These are phyloP conservation scores for Multifurca ochricompacta DNA, from an alignment of 768 basidiomycete species.

Conservation along the genomic window DNA sequence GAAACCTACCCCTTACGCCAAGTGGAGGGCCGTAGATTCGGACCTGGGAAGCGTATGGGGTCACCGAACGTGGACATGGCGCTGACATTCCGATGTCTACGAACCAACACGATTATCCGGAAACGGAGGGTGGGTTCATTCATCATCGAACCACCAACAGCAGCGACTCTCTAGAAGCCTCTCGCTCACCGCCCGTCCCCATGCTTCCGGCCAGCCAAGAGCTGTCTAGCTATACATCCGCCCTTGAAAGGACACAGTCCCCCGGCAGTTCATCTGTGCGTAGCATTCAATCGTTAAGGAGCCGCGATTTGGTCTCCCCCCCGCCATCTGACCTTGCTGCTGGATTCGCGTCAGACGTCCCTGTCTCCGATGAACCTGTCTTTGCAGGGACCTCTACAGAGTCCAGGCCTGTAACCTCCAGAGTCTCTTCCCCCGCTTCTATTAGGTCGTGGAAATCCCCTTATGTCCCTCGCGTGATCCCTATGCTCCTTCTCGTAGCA, in stretches of 20 bases:
- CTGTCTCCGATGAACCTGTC: conserved; percentile 23
- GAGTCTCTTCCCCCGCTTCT: conserved; percentile 22
- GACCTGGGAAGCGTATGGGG: neutral
- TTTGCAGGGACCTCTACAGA: conserved; percentile 21
- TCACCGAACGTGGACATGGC: neutral
- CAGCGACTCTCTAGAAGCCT: neutral
- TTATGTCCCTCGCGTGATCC: conserved; percentile 17
- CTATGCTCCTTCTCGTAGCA: conserved; percentile 17
- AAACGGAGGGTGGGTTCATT: neutral
- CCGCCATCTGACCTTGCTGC: conserved; percentile 8
- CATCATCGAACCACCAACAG: neutral
- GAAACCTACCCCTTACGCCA: neutral
- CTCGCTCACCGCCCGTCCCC: conserved; percentile 1
- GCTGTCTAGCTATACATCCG: neutral
- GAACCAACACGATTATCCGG: neutral
- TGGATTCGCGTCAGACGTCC: conserved; percentile 19
- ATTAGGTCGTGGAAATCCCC: conserved; percentile 16
- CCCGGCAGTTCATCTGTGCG: conserved; percentile 13
- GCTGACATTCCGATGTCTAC: neutral
- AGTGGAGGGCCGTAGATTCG: neutral
- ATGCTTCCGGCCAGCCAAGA: neutral
- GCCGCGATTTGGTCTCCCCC: conserved; percentile 8
- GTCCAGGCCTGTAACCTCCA: conserved; percentile 4
- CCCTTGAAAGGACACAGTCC: conserved; percentile 9
- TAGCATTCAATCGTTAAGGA: conserved; percentile 9